A percentile compares a stretch with the other conserved stretches of the same genome.
phyloP scores from a whole-genome alignment of 805 yeast genomes.

The Nakazawaea molendinolei region DNA sequence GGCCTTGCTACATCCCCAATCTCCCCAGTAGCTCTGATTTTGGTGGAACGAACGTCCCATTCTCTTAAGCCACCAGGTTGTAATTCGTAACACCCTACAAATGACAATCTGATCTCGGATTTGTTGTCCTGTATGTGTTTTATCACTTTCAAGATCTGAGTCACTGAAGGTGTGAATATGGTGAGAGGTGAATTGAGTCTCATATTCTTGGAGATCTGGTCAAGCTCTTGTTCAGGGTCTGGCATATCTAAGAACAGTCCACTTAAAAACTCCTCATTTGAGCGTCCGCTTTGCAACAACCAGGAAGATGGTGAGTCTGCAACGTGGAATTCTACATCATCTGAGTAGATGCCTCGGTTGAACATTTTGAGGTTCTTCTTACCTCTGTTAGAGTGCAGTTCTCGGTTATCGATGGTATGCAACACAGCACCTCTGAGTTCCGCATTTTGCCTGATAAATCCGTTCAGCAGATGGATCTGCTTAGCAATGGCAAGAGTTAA shows the following conservation, averaged over 20 bases:
- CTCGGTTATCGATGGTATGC: constrained; percentile 37
- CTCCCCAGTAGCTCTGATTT: constrained; percentile 32
- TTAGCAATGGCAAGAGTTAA: constrained; percentile 36
- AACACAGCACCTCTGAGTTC: constrained; percentile 35
- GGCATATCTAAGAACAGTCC: constrained; percentile 46
- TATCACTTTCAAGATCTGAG: constrained; percentile 38
- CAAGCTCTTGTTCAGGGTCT: constrained; percentile 29
- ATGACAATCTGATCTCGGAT: constrained; percentile 25
- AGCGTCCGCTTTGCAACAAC: constrained; percentile 21
- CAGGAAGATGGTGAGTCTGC: constrained; percentile 34
- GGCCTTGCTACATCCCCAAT: constrained; percentile 42
- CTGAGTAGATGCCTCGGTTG: constrained; percentile 33
- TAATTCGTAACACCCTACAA: constrained; percentile 34
- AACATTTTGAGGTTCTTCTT: constrained; percentile 31
- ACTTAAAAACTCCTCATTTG: constrained; percentile 21
- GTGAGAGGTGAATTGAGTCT: constrained; percentile 36
- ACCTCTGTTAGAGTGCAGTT: constrained; percentile 35
- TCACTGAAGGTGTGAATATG: constrained; percentile 41
- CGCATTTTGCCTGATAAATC: constrained; percentile 21
- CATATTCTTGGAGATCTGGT: constrained; percentile 25
- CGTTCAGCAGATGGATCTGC: constrained; percentile 38
- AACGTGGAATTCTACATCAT: constrained; percentile 40
- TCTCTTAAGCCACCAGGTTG: constrained; percentile 45
- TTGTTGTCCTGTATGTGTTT: constrained; percentile 23
- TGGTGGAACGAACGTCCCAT: constrained; percentile 40